Evolutionary conservation across 768 basidiomycete genomes (phyloP).

Genomic region (Mycena rebaudengoi): DNA sequence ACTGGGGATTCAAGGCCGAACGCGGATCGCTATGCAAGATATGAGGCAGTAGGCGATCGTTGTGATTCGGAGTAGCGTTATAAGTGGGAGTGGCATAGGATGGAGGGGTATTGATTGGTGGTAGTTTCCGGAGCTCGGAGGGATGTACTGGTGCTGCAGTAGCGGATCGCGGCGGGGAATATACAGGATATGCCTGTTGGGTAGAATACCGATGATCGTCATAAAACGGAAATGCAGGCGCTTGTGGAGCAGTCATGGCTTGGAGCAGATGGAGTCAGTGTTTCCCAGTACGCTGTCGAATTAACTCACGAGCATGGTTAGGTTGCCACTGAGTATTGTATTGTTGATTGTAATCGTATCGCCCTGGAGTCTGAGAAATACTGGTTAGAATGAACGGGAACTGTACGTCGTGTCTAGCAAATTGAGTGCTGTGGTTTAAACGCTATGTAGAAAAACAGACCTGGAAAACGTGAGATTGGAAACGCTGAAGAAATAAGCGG

Average conservation of each 20-base stretch:
- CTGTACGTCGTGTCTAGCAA: constrained; percentile 61
- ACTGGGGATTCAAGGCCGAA: constrained; percentile 7
- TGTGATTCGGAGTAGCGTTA: constrained; percentile 48
- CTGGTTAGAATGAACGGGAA: constrained; percentile 65
- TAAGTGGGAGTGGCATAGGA: constrained; percentile 46
- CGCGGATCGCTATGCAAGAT: constrained; percentile 48
- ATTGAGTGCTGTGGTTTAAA: constrained; percentile 65
- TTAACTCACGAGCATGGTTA: constrained; percentile 41
- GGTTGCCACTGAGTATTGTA: constrained; percentile 57
- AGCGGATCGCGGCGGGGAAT: constrained; percentile 55
- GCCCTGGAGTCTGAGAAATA: constrained; percentile 69
- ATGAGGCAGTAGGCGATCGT: constrained; percentile 72
- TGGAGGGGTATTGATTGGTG: constrained; percentile 58
- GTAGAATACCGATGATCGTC: constrained; percentile 64
- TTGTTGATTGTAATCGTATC: constrained; percentile 63
- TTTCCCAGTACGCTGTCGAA: constrained; percentile 37
- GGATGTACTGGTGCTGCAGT: constrained; percentile 56
- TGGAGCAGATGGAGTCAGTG: constrained; percentile 43
- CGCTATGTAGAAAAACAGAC: constrained; percentile 74
- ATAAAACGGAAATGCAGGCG: constrained; percentile 60
- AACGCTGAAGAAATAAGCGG: constrained; percentile 86
- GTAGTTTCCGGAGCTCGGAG: constrained; percentile 65
- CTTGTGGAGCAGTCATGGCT: constrained; percentile 50
- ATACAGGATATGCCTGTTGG: constrained; percentile 56
- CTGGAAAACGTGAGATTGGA: constrained; percentile 92